Evolutionary conservation across 2,329 filamentous ascomycete genomes (phyloP), one percentile per base, ranked within the genome.

Genomic region (Thielaviopsis musarum): DNA sequence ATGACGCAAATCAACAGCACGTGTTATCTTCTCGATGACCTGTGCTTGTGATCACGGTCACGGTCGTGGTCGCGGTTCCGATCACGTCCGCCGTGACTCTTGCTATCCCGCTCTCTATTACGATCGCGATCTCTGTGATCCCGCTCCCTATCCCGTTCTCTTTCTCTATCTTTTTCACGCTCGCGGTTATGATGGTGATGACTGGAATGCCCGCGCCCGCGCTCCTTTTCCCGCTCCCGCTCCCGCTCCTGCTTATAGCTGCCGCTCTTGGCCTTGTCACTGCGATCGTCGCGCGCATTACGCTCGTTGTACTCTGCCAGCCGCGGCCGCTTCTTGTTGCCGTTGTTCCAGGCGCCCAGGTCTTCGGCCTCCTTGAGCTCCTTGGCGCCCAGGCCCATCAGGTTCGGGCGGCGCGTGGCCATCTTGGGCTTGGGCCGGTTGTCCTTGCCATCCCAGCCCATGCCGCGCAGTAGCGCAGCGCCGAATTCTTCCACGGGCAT

Each of bases 401-500:
- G 78, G 61, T 89, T 89, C 17, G 89, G 85, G 56, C 91, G 81
- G 57, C 83, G 78, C 67, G 86, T 84, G 63, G 81, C 84, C 41
- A 83, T 76, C 64, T 86, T 86, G 5, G 73, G 69, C 53, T 71
- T 76, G 2, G 74, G 70, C 1, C 76, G 77, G 54, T 75, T 72
- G 62, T 77, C 74, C 59, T 82, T 79, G 70, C 72, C 85, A 75
- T 96, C 90, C 91, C 91, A 96, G 9, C 93, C 93, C 87, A 97
- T 96, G 10, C 91, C 90, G 34, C 91, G 83, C 41, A 98, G 77
- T 64, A 97, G 77, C 0, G 91, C 90, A 19, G 90, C 87, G 7
- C 93, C 93, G 64, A 97, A 98, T 66, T 96, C 90, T 65, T 96
- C 91, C 17, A 97, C 89, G 0, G 93, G 91, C 63, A 95, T 85